phyloP scores from a whole-genome alignment of 2,329 filamentous ascomycete genomes.

The Fusarium floridanum region DNA sequence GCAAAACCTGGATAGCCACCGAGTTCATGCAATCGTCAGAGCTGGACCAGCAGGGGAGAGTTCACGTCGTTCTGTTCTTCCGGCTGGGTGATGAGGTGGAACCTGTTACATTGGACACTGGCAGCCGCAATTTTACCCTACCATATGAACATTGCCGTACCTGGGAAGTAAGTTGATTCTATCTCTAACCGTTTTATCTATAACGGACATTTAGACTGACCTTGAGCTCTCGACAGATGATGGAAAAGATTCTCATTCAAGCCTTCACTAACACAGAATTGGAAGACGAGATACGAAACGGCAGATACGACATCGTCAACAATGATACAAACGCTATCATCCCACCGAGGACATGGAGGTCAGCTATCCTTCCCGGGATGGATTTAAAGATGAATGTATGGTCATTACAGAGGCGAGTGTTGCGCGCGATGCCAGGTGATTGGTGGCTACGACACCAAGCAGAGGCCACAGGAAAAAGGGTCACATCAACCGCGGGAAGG shows the following conservation, averaged over 20 bases:
- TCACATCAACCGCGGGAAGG: no score
- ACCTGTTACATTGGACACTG: not conserved
- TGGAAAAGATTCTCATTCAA: not conserved
- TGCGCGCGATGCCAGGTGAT: not conserved
- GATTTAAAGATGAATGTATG: not conserved
- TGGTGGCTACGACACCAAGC: no score
- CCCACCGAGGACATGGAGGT: not conserved
- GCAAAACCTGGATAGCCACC: not conserved
- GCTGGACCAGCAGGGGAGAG: not conserved
- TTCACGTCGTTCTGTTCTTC: not conserved
- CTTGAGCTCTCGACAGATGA: not conserved
- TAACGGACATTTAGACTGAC: not conserved
- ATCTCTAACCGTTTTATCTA: not conserved
- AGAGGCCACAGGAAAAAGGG: no score
- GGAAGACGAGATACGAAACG: not conserved
- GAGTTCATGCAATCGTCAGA: not conserved
- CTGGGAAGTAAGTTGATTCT: not conserved
- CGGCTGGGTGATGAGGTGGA: not conserved
- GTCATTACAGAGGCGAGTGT: not conserved
- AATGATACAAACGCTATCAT: not conserved
- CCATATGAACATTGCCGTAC: not conserved
- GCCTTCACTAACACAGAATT: not conserved
- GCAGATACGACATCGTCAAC: not conserved
- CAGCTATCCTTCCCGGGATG: not conserved
- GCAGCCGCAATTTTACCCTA: not conserved